Base-by-base conservation (phyloP, 2,329 filamentous ascomycete species). In the Cytospora schulzeri region DNA sequence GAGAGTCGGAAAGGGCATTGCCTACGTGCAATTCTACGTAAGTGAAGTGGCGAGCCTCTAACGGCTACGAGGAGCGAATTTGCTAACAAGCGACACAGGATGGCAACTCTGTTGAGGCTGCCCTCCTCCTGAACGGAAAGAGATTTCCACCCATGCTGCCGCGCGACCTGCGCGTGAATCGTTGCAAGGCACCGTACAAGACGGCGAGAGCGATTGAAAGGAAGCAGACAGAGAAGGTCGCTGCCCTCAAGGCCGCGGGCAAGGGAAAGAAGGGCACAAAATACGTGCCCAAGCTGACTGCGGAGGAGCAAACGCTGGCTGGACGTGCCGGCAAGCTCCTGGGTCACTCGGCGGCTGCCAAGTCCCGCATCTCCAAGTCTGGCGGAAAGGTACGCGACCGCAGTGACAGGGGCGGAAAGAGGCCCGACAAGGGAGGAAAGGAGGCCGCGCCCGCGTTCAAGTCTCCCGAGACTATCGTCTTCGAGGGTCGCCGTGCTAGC, bases 91-190 rank as follows among this genome's bases (percentile, higher is more conserved):
- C 70, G 63, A 67, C 31, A 61, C 71, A 89, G 81, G 92, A 98
- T 71, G 87, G 84, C 68, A 97, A 96, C 71, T 83, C 89, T 53
- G 94, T 99, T 54, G 95, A 99, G 77, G 86, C 90, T n/a, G 95
- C 95, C 1, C 84, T 99, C 15, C 84, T 96, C 48, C 86, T 94
- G 67, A 86, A 97, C 74, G 93, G 88, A 67, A 96, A 98, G 81
- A 95, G 91, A 71, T 98, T 93, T 73, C 93, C 94, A 19, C 94
- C 94, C 22, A 89, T 97, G 86, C 87, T 98, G n/a, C 94, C 94
- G 12, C 88, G 95, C 54, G 85, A 89, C 69, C 82, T 99, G 38
- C 90, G 95, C 61, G 93, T 99, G 55, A 90, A 87, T 56, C 88
- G 95, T 66, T 95, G 95, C 73, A 94, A 93, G 77, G 90, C 90